Conservation (phyloP, 331 rosid genomes). For the Acacia pycnantha region DNA sequence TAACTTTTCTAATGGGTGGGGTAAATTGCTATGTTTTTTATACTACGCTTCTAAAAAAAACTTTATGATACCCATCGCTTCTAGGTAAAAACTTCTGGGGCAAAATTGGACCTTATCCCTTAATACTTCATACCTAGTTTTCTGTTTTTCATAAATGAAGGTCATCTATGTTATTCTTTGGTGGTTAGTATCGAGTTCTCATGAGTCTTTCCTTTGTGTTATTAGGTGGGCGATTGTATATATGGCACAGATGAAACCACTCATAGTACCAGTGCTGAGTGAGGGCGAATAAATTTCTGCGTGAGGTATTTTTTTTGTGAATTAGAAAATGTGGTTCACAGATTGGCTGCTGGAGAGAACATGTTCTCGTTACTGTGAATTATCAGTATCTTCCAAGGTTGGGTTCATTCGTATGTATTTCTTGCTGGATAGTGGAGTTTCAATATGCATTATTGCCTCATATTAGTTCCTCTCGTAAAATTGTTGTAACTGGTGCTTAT, state of each 20-base stretch:
- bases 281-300: slow-evolving; percentile 55
- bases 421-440: slow-evolving; percentile 28
- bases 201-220: slow-evolving; percentile 16
- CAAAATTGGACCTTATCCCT: too few relatives aligned
- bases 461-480: not conserved
- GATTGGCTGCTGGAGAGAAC: slow-evolving; percentile 30
- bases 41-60: too few relatives aligned
- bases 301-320: not conserved
- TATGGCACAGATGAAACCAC: slow-evolving; percentile 87
- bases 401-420: slow-evolving; percentile 29
- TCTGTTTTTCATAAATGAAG: not conserved
- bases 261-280: slow-evolving; percentile 72
- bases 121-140: too few relatives aligned
- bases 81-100: too few relatives aligned
- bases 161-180: not conserved
- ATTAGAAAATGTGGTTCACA: slow-evolving; percentile 20
- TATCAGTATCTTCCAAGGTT: slow-evolving; percentile 23
- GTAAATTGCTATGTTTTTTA: too few relatives aligned
- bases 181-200: slow-evolving; percentile 19
- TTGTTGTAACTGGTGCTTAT: not conserved
- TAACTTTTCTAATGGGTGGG: too few relatives aligned
- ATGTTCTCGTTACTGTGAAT: slow-evolving; percentile 26
- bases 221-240: slow-evolving; percentile 90
- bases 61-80: too few relatives aligned
- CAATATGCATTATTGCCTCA: not conserved